These are phyloP conservation scores for Trametes sanguinea DNA, from an alignment of 768 basidiomycete genomes.

Conservation along the genomic window DNA sequence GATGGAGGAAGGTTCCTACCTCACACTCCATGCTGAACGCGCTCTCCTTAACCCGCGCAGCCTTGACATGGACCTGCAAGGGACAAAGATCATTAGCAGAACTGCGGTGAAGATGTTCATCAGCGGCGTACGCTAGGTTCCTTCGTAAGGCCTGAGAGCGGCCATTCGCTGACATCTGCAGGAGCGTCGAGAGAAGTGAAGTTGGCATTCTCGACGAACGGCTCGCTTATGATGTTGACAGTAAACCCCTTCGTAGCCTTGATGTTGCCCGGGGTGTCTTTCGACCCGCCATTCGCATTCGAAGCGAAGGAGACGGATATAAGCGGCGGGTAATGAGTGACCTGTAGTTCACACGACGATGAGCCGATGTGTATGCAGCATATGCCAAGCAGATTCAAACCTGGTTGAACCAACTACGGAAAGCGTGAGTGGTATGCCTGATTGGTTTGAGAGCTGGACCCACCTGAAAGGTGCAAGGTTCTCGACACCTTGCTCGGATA, in stretches of 20 bases:
- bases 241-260: slow-evolving; percentile 50
- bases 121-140: slow-evolving; percentile 35
- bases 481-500: slow-evolving; percentile 34
- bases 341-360: slow-evolving; percentile 10
- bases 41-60: slow-evolving; percentile 46
- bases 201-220: slow-evolving; percentile 44
- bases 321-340: slow-evolving; percentile 43
- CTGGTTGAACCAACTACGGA: slow-evolving; percentile 27
- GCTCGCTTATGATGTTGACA: slow-evolving; percentile 59
- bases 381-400: neutral
- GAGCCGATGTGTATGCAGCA: neutral
- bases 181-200: slow-evolving; percentile 41
- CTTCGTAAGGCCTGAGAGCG: slow-evolving; percentile 44
- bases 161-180: slow-evolving; percentile 42
- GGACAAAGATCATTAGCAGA: neutral
- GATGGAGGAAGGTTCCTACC: slow-evolving; percentile 17
- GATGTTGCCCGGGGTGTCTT: slow-evolving; percentile 52
- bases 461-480: slow-evolving; percentile 49
- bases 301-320: slow-evolving; percentile 44
- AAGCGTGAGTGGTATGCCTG: neutral
- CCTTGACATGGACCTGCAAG: slow-evolving; percentile 39
- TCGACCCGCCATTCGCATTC: slow-evolving; percentile 20
- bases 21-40: slow-evolving; percentile 53
- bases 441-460: neutral
- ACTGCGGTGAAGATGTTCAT: neutral